phyloP scores from a whole-genome alignment of 768 basidiomycete species.

The Serendipita sp. region DNA sequence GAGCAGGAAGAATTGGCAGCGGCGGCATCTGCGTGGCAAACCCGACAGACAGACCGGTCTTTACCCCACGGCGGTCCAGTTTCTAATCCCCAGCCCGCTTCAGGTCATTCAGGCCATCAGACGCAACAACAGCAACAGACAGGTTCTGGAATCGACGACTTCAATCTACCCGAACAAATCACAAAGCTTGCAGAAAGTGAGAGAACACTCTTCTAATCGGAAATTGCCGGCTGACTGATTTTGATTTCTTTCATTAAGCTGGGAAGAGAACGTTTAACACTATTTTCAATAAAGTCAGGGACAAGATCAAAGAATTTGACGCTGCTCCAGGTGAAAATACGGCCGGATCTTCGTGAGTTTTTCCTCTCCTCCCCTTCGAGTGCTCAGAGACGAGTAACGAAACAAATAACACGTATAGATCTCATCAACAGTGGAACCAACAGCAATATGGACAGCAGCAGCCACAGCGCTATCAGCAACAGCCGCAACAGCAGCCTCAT shows the following conservation, averaged over 20 bases:
- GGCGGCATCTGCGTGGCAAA: not conserved
- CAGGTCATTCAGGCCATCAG: no score
- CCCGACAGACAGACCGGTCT: not conserved
- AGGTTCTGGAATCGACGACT: not conserved
- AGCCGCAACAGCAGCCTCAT: not conserved
- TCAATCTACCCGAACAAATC: not conserved
- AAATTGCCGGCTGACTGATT: not conserved
- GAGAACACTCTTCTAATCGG: not conserved
- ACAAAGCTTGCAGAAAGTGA: constrained; percentile 1
- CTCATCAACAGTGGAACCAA: not conserved
- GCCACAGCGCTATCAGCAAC: not conserved
- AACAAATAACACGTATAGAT: not conserved
- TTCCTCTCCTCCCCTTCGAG: not conserved
- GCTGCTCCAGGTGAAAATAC: not conserved
- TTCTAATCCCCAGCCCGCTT: not conserved
- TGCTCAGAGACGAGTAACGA: not conserved
- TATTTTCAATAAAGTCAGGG: not conserved
- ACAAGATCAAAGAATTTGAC: not conserved
- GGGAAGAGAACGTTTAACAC: not conserved
- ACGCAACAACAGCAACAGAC: not conserved
- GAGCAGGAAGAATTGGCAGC: constrained; percentile 2
- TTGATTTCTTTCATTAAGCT: not conserved
- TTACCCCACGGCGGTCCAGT: not conserved
- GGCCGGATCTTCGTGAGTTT: not conserved
- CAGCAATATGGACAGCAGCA: not conserved